These are phyloP conservation scores for Paracamarosporium sp. DNA, from an alignment of 2,329 filamentous ascomycete species.

Conservation along the genomic window DNA sequence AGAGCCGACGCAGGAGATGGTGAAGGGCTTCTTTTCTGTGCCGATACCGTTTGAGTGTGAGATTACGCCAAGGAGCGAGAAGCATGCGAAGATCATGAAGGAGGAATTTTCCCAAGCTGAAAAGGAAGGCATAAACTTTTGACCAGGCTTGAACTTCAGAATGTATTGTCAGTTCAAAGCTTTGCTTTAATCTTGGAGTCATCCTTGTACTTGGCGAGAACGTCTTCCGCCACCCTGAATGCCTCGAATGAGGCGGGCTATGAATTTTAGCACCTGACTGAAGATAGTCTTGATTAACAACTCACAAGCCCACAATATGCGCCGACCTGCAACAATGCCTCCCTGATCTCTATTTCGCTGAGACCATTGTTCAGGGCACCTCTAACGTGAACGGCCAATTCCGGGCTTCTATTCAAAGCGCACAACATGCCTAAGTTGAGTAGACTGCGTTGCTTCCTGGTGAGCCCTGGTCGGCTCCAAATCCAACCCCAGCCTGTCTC, in stretches of 20 bases:
- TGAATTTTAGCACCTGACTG: neutral
- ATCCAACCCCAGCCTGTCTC: conserved; percentile 67
- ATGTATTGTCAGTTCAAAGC: too few relatives aligned
- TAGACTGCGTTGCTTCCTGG: conserved; percentile 54
- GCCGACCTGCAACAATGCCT: conserved; percentile 55
- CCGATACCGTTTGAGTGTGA: conserved; percentile 39
- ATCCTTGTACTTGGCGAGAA: conserved; percentile 53
- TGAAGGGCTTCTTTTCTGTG: conserved; percentile 39
- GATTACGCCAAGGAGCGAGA: conserved; percentile 33
- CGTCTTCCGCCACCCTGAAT: conserved; percentile 47
- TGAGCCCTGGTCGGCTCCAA: conserved; percentile 63
- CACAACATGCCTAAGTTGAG: conserved; percentile 68
- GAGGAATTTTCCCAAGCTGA: conserved; percentile 29
- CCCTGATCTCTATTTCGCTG: conserved; percentile 65
- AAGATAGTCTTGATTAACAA: too few relatives aligned
- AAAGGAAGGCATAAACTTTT: conserved; percentile 20
- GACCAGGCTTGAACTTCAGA: too few relatives aligned
- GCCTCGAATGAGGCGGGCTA: neutral
- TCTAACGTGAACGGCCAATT: conserved; percentile 64
- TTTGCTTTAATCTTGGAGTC: conserved; percentile 26
- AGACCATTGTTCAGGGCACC: conserved; percentile 67
- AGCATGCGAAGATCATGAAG: conserved; percentile 31
- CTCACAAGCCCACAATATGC: conserved; percentile 55
- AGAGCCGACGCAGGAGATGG: conserved; percentile 35
- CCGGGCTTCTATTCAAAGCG: conserved; percentile 62